Evolutionary conservation across 176 grass and related monocot species (phyloP).

Genomic region (Avena eriantha): DNA sequence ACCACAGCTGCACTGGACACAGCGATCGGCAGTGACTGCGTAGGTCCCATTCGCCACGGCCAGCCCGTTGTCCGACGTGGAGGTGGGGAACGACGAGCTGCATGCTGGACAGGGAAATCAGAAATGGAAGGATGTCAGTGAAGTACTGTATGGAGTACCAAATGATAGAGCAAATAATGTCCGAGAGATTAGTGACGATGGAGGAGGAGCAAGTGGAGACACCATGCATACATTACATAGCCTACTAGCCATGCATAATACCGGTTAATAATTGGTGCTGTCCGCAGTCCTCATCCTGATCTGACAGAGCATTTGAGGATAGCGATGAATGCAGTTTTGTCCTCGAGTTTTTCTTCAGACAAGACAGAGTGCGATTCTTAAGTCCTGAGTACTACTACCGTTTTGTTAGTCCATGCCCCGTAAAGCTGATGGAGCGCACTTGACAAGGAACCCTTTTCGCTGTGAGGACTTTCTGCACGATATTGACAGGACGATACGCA

Average conservation of each 20-base stretch:
- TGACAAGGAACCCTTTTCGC: too few relatives aligned
- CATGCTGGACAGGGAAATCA: constrained; percentile 53
- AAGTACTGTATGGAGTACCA: not conserved
- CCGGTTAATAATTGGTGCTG: not conserved
- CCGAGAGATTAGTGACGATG: constrained; percentile 18
- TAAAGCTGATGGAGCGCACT: too few relatives aligned
- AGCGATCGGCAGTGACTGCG: constrained; percentile 70
- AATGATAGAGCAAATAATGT: not conserved
- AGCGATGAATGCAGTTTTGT: not conserved
- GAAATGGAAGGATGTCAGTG: not conserved
- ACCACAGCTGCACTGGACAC: constrained; percentile 93
- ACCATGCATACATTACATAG: not conserved
- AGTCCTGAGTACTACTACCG: not conserved
- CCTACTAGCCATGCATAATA: not conserved
- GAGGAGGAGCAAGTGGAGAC: not conserved
- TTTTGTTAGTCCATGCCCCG: not conserved
- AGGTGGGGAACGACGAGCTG: constrained; percentile 62
- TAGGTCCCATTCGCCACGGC: constrained; percentile 82
- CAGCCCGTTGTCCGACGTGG: constrained; percentile 68
- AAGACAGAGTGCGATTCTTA: not conserved
- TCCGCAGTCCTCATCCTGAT: not conserved
- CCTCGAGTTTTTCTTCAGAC: not conserved
- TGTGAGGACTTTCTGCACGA: too few relatives aligned
- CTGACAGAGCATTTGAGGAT: constrained; percentile 21
- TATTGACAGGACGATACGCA: too few relatives aligned